These are phyloP conservation scores for Dentipellis fragilis DNA, from an alignment of 768 basidiomycete species.

Conservation along the genomic window DNA sequence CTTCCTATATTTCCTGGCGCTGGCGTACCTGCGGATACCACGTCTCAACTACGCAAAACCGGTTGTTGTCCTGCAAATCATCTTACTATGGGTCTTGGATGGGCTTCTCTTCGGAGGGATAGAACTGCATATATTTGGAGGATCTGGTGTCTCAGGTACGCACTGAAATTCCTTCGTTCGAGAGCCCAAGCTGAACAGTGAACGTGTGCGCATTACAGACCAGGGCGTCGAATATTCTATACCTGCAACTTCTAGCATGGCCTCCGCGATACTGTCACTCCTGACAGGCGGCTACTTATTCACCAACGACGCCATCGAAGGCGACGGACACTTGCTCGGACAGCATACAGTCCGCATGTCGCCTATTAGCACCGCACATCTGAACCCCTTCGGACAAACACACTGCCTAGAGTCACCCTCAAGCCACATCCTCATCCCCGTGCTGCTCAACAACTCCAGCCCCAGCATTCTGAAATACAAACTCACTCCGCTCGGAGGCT, in stretches of 20 bases:
- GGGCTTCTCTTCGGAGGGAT: slow-evolving; percentile 67
- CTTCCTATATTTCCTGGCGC: slow-evolving; percentile 44
- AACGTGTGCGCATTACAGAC: too few species aligned
- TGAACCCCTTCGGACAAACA: slow-evolving; percentile 67
- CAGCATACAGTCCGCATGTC: slow-evolving; percentile 90
- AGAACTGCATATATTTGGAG: slow-evolving; percentile 38
- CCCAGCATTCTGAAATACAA: slow-evolving; percentile 64
- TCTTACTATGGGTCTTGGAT: slow-evolving; percentile 51
- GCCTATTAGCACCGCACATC: slow-evolving; percentile 84
- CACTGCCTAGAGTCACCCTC: slow-evolving; percentile 60
- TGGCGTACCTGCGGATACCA: slow-evolving; percentile 64
- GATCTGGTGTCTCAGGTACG: slow-evolving; percentile 9
- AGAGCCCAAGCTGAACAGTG: too few species aligned
- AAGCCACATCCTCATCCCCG: slow-evolving; percentile 58
- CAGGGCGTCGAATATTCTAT: too few species aligned
- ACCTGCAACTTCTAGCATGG: too few species aligned
- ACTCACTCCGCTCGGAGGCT: slow-evolving; percentile 50
- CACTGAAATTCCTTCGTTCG: too few species aligned
- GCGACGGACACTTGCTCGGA: slow-evolving; percentile 61
- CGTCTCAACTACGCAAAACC: slow-evolving; percentile 59
- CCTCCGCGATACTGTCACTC: slow-evolving; percentile 27
- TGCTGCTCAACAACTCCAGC: slow-evolving; percentile 87
- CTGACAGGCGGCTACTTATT: slow-evolving; percentile 43
- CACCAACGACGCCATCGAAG: slow-evolving; percentile 25
- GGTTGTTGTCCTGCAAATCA: slow-evolving; percentile 52